A percentile compares a stretch with the other conserved stretches of the same genome.
phyloP scores from a whole-genome alignment of 2,329 filamentous ascomycete genomes.

The Aspergillus sp. region DNA sequence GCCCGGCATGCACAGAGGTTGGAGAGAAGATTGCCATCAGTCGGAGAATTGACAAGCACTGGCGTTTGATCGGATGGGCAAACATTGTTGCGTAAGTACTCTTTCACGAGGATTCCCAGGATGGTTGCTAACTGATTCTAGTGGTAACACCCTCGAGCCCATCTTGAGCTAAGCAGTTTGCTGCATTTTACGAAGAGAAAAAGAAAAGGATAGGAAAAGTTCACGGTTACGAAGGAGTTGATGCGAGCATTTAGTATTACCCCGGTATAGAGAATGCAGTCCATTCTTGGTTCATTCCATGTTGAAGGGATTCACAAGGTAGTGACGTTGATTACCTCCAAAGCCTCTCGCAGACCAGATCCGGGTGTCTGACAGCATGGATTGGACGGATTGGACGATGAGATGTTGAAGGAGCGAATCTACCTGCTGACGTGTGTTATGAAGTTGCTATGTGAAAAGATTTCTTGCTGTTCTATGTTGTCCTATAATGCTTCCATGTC shows the following conservation, averaged over 20 bases:
- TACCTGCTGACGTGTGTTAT: slow-evolving; percentile 26
- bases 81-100: slow-evolving; percentile 58
- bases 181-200: slow-evolving; percentile 11
- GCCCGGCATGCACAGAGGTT: slow-evolving; percentile 91
- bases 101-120: slow-evolving; percentile 1
- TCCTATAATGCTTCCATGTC: slow-evolving; percentile 10
- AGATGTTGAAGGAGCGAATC: slow-evolving; percentile 22
- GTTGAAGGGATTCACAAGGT: slow-evolving; percentile 4
- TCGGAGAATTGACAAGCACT: slow-evolving; percentile 98
- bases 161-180: slow-evolving; percentile 30
- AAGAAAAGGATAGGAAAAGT: slow-evolving; percentile 1
- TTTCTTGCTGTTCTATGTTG: slow-evolving; percentile 16
- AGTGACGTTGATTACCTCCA: neutral
- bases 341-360: neutral
- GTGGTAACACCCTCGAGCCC: slow-evolving; percentile 44
- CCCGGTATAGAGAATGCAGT: slow-evolving; percentile 27
- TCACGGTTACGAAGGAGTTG: slow-evolving; percentile 25
- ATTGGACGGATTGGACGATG: slow-evolving; percentile 12
- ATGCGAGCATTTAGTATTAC: slow-evolving; percentile 21
- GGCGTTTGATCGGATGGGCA: slow-evolving; percentile 89
- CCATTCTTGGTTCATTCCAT: slow-evolving; percentile 6
- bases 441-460: slow-evolving; percentile 25
- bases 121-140: slow-evolving; percentile 14
- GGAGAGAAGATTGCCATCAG: slow-evolving; percentile 96
- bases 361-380: slow-evolving; percentile 7